Percentiles rank a stretch among this genome's conserved stretches.
Evolutionary conservation across 2,329 filamentous ascomycete species (phyloP).

Genomic region (Periglandula ipomoeae): DNA sequence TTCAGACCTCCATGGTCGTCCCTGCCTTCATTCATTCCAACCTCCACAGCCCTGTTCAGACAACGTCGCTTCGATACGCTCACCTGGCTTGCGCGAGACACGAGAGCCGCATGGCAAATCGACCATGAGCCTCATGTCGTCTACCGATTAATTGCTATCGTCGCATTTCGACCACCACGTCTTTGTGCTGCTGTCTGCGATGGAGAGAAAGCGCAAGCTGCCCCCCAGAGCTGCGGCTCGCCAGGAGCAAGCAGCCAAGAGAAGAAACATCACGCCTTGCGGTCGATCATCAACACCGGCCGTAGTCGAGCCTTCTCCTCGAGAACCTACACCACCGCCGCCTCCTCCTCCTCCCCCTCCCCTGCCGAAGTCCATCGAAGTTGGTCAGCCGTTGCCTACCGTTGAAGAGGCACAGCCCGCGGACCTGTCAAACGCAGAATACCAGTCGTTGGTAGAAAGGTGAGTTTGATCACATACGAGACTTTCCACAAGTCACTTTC

Average conservation of each 20-base stretch:
- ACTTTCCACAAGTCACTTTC: too few species aligned
- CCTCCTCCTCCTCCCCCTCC: conserved; percentile 27
- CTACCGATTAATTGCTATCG: conserved; percentile 6
- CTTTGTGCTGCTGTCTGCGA: conserved; percentile 17
- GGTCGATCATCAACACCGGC: conserved; percentile 41
- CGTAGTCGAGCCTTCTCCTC: conserved; percentile 21
- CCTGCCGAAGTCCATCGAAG: conserved; percentile 53
- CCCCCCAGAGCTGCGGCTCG: conserved; percentile 53
- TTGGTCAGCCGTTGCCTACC: conserved; percentile 62
- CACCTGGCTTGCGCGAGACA: background rate
- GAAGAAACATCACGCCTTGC: conserved; percentile 47
- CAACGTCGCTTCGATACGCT: background rate
- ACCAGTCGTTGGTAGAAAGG: conserved; percentile 67
- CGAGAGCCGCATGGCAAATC: conserved; percentile 17
- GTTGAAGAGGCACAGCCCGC: conserved; percentile 57
- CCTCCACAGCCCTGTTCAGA: background rate
- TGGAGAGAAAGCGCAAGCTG: conserved; percentile 60
- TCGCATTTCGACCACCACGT: background rate
- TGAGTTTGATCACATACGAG: conserved; percentile 23
- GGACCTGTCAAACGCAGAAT: conserved; percentile 54
- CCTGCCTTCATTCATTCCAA: background rate
- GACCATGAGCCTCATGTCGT: conserved; percentile 20
- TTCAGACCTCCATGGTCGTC: background rate
- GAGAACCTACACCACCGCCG: conserved; percentile 22
- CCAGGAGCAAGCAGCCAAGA: conserved; percentile 51